Conservation (phyloP, 1,284 basidiomycete genomes). For the Irpex lacteus region DNA sequence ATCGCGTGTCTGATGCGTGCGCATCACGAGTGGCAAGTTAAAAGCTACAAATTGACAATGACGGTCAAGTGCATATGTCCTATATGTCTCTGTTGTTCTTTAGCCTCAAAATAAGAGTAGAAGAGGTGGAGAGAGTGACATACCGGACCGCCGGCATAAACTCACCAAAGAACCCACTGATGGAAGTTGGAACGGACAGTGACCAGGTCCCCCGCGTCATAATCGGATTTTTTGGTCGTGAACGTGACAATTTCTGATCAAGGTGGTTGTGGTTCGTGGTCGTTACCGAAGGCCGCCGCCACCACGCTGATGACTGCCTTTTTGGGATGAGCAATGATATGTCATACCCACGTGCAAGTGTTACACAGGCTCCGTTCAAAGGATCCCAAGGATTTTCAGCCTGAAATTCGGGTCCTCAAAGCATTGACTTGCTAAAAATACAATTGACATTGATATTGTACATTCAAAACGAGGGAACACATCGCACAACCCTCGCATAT, state of each 20-base stretch:
- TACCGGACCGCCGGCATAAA: background rate
- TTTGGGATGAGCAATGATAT: background rate
- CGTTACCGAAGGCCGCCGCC: background rate
- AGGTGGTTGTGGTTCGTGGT: background rate
- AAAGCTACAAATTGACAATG: background rate
- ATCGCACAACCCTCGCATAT: background rate
- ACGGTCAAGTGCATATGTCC: background rate
- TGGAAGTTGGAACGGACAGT: background rate
- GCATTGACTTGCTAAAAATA: too few relatives aligned
- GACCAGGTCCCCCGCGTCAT: background rate
- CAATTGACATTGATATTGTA: too few relatives aligned
- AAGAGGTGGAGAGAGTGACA: background rate
- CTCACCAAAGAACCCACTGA: background rate
- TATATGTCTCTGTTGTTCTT: background rate
- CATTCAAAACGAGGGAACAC: too few relatives aligned
- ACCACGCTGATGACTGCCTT: background rate
- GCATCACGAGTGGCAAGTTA: background rate
- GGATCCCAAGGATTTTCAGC: too few relatives aligned
- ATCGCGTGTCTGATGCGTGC: background rate
- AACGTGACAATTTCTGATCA: background rate
- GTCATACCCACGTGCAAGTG: background rate
- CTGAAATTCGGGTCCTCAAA: too few relatives aligned
- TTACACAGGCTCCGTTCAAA: background rate
- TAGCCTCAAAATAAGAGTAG: background rate
- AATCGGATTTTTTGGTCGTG: background rate